phyloP scores from a whole-genome alignment of 176 grass and related monocot species.

The Lolium multiflorum region DNA sequence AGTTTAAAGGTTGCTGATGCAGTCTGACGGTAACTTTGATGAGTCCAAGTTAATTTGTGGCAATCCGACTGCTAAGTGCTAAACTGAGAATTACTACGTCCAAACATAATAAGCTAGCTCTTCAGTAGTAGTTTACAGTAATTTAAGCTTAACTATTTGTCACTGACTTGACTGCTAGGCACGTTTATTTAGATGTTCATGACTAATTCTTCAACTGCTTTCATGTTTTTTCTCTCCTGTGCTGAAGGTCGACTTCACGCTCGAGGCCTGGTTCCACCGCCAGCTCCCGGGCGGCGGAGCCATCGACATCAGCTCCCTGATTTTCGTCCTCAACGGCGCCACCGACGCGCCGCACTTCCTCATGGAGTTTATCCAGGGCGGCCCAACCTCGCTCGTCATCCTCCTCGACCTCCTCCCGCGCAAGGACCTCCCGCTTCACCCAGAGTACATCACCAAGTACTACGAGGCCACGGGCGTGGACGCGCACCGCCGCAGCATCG shows the following conservation, averaged over 20 bases:
- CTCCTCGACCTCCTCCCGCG: constrained; percentile 72
- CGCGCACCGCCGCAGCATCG: constrained; percentile 36
- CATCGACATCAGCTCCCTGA: constrained; percentile 62
- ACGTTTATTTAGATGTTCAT: too few species aligned
- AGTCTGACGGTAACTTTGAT: too few species aligned
- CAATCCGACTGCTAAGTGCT: too few species aligned
- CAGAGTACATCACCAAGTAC: constrained; percentile 56
- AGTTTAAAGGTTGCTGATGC: too few species aligned
- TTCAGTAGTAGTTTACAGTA: too few species aligned
- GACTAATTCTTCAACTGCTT: background rate
- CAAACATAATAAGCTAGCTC: too few species aligned
- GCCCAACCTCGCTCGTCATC: constrained; percentile 53
- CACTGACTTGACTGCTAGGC: too few species aligned
- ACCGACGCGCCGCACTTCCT: constrained; percentile 77
- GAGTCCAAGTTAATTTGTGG: too few species aligned
- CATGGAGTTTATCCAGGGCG: constrained; percentile 65
- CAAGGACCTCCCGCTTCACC: constrained; percentile 58
- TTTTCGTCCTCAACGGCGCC: constrained; percentile 54
- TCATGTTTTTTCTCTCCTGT: background rate
- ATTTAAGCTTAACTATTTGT: too few species aligned
- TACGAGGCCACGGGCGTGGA: constrained; percentile 52
- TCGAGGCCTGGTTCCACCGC: constrained; percentile 77
- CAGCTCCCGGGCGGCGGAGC: constrained; percentile 44
- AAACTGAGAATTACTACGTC: too few species aligned
- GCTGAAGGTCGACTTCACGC: constrained; percentile 64